Conservation (phyloP, 1,284 basidiomycete species). For the Vanrija pseudolonga region DNA sequence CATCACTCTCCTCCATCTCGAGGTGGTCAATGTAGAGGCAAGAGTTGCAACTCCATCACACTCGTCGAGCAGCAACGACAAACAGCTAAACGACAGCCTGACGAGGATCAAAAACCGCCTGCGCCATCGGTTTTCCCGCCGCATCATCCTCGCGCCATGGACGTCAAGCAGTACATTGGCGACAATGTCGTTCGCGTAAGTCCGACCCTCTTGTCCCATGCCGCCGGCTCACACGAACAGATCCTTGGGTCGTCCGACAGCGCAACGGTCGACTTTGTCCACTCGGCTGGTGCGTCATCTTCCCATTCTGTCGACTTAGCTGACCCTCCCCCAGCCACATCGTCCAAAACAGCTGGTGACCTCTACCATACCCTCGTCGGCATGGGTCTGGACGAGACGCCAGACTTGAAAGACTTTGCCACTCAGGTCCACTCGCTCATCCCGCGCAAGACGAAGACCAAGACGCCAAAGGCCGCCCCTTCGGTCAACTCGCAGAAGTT, state of each 20-base stretch:
- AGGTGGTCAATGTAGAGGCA: too few relatives aligned
- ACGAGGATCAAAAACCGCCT: not conserved
- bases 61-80: not conserved
- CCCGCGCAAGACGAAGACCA: conserved; percentile 68
- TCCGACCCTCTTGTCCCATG: conserved; percentile 7
- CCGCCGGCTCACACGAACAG: conserved; percentile 48
- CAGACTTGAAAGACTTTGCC: conserved; percentile 75
- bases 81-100: not conserved
- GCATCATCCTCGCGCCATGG: conserved; percentile 6
- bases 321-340: conserved; percentile 58
- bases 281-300: conserved; percentile 66
- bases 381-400: conserved; percentile 73
- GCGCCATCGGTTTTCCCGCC: not conserved
- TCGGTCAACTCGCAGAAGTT: conserved; percentile 69
- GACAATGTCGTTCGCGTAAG: conserved; percentile 77
- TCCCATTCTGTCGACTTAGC: conserved; percentile 7
- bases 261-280: conserved; percentile 77
- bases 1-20: not conserved
- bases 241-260: conserved; percentile 76
- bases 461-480: conserved; percentile 52
- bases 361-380: conserved; percentile 70
- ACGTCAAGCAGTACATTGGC: conserved; percentile 67
- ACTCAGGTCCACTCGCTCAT: conserved; percentile 69
- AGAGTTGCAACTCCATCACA: not conserved
- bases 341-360: conserved; percentile 72